Evolutionary conservation across 208 protist genomes (phyloP).

Genomic region (Trypanosoma caninum): DNA sequence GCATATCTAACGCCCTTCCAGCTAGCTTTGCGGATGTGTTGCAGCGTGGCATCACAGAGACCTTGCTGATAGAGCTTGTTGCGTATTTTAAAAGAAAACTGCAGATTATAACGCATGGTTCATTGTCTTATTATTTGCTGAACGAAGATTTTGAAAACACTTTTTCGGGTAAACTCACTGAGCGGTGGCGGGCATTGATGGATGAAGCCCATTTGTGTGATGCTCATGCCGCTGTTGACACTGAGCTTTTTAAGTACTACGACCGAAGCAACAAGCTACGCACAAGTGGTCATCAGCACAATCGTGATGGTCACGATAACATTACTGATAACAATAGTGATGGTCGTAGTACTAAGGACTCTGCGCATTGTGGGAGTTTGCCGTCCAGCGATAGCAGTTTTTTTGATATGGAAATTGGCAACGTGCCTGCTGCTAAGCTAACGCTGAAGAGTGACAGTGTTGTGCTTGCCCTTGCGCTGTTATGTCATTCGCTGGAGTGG

Average conservation of each 20-base stretch:
- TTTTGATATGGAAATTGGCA: constrained; percentile 44
- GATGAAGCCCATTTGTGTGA: constrained; percentile 44
- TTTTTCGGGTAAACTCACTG: constrained; percentile 44
- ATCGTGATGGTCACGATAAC: constrained; percentile 17
- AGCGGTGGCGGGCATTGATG: constrained; percentile 48
- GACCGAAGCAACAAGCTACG: constrained; percentile 60
- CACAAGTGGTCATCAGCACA: constrained; percentile 78
- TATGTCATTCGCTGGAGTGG: constrained; percentile 83
- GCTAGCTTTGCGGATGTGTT: constrained; percentile 49
- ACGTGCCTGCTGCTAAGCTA: constrained; percentile 44
- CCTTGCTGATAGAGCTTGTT: constrained; percentile 63
- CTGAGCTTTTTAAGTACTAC: constrained; percentile 74
- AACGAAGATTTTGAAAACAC: constrained; percentile 68
- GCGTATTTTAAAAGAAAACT: constrained; percentile 67
- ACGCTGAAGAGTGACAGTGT: constrained; percentile 59
- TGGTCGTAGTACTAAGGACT: too few relatives aligned
- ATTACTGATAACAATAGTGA: too few relatives aligned
- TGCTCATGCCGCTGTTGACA: constrained; percentile 51
- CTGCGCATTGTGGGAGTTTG: too few relatives aligned
- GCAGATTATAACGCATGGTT: constrained; percentile 49
- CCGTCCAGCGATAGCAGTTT: constrained; percentile 5
- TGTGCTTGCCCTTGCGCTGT: constrained; percentile 59
- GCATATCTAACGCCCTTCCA: constrained; percentile 47
- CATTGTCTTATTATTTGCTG: constrained; percentile 55
- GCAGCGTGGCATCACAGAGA: constrained; percentile 57